phyloP scores from a whole-genome alignment of 129 eudicot genomes.

The Centella asiatica region DNA sequence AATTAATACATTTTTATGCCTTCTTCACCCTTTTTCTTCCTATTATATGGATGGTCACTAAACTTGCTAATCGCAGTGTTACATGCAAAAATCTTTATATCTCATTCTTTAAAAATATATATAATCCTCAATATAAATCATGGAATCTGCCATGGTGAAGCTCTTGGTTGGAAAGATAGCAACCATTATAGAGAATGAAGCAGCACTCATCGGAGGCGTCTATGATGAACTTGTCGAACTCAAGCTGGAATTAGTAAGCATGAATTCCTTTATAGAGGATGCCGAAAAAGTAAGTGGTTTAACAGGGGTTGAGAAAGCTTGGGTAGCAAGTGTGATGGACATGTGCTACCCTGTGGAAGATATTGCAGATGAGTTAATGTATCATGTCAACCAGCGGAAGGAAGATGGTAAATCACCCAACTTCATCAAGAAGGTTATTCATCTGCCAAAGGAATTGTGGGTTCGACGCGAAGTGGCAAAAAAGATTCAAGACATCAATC shows the following conservation, averaged over 20 bases:
- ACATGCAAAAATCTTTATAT: no score
- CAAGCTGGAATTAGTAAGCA: background rate
- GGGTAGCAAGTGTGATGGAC: slow-evolving; percentile 10
- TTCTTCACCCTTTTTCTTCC: no score
- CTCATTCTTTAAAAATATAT: no score
- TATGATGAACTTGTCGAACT: no score
- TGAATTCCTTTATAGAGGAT: slow-evolving; percentile 4
- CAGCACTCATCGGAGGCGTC: no score
- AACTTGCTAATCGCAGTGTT: no score
- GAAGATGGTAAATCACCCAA: background rate
- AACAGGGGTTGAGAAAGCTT: background rate
- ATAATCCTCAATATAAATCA: no score
- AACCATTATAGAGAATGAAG: no score
- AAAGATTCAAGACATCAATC: background rate
- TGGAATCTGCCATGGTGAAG: no score
- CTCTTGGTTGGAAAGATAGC: no score
- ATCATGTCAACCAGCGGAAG: background rate
- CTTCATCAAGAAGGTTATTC: background rate
- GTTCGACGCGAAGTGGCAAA: background rate
- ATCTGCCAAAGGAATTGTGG: background rate
- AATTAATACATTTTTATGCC: no score
- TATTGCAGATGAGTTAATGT: slow-evolving; percentile 2
- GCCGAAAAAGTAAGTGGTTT: background rate
- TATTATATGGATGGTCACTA: no score
- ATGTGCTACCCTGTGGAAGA: slow-evolving; percentile 1